Conservation (phyloP, 2,329 filamentous ascomycete species). For the Bipolaris victoriae region DNA sequence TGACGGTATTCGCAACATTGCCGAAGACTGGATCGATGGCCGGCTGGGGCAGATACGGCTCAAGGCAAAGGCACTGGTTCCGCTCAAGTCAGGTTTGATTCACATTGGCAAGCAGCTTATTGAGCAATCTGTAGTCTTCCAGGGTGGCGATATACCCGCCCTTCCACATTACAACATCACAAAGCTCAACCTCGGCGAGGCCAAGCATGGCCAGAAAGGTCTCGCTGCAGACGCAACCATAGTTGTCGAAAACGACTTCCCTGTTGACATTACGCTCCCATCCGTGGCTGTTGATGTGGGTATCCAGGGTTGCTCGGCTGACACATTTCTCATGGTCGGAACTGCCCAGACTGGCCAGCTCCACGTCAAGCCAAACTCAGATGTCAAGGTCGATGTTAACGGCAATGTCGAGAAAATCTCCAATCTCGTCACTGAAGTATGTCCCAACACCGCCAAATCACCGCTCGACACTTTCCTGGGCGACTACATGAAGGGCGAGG, state of each 20-base stretch:
- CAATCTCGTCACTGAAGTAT: slow-evolving; percentile 71
- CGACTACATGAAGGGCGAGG: slow-evolving; percentile 79
- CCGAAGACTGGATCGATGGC: slow-evolving; percentile 87
- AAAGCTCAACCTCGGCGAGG: slow-evolving; percentile 78
- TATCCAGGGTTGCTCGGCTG: slow-evolving; percentile 78
- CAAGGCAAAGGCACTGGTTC: slow-evolving; percentile 73
- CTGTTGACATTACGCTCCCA: slow-evolving; percentile 77
- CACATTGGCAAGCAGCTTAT: slow-evolving; percentile 78
- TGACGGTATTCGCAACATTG: slow-evolving; percentile 77
- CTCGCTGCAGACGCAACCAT: slow-evolving; percentile 83
- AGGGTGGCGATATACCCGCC: slow-evolving; percentile 74
- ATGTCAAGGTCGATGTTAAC: slow-evolving; percentile 71
- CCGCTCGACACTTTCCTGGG: slow-evolving; percentile 83
- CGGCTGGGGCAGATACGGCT: slow-evolving; percentile 73
- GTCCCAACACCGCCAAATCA: slow-evolving; percentile 77
- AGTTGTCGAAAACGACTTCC: slow-evolving; percentile 75
- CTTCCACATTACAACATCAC: slow-evolving; percentile 85
- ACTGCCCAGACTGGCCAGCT: slow-evolving; percentile 73
- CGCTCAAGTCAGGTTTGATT: slow-evolving; percentile 79
- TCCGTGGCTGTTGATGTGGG: slow-evolving; percentile 83
- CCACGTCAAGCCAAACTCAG: slow-evolving; percentile 69
- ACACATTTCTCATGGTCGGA: slow-evolving; percentile 79
- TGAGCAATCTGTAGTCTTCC: slow-evolving; percentile 75
- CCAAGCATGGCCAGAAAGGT: slow-evolving; percentile 62
- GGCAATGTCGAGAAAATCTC: slow-evolving; percentile 77